A percentile compares a stretch with the other conserved stretches of the same genome.
These are phyloP conservation scores for Globisporangium apiculatum DNA, from an alignment of 352 stramenopile species.

Conservation along the genomic window DNA sequence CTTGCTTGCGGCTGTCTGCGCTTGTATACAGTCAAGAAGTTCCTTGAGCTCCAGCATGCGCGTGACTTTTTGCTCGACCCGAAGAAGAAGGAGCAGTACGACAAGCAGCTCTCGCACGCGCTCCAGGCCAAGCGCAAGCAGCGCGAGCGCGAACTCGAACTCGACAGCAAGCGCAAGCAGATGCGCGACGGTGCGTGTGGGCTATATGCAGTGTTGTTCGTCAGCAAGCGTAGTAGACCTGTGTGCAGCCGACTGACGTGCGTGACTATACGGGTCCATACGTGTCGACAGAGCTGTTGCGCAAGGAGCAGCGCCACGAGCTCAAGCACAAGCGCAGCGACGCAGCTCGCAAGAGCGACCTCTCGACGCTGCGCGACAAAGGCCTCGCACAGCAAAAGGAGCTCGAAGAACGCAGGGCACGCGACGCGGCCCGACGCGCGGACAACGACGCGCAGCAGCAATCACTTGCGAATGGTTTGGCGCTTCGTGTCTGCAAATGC, in stretches of 20 bases:
- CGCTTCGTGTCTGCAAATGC: conserved; percentile 5
- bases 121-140: conserved; percentile 59
- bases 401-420: conserved; percentile 37
- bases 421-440: conserved; percentile 29
- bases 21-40: conserved; percentile 56
- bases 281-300: conserved; percentile 37
- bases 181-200: conserved; percentile 49
- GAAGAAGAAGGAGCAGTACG: conserved; percentile 76
- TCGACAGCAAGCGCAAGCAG: conserved; percentile 46
- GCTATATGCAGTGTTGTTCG: no score
- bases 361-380: conserved; percentile 52
- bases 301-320: conserved; percentile 47
- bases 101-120: conserved; percentile 66
- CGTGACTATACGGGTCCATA: not conserved
- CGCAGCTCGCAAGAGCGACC: conserved; percentile 26
- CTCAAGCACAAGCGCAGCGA: conserved; percentile 25
- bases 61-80: conserved; percentile 70
- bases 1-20: not conserved
- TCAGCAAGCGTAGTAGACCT: no score
- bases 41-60: conserved; percentile 72
- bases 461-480: not conserved
- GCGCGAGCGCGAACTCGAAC: conserved; percentile 49
- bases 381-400: conserved; percentile 42
- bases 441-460: no score
- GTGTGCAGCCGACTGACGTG: no score